Evolutionary conservation across 2,329 filamentous ascomycete genomes (phyloP).

Genomic region (Apiospora phragmitis): DNA sequence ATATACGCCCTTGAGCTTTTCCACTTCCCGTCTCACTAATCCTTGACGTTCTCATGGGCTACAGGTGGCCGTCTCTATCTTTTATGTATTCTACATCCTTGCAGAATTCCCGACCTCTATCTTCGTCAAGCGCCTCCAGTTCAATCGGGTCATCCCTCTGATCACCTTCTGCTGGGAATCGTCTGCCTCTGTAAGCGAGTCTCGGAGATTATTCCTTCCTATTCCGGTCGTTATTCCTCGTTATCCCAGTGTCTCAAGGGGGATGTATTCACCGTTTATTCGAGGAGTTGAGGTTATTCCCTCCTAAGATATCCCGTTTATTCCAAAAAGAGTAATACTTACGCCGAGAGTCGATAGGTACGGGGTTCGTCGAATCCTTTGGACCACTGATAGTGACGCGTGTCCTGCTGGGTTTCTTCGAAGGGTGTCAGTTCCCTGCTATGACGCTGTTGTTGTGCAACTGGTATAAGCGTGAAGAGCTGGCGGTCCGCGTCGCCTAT

Average conservation of each 20-base stretch:
- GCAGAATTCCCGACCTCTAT: conserved; percentile 27
- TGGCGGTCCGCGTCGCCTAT: conserved; percentile 40
- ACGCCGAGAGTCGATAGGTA: no score
- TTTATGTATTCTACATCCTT: conserved; percentile 25
- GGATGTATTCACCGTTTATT: no score
- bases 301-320: no score
- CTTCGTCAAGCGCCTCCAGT: conserved; percentile 45
- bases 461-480: conserved; percentile 54
- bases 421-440: conserved; percentile 34
- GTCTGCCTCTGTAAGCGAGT: conserved; percentile 49
- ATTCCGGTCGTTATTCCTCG: no score
- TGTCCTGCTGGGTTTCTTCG: conserved; percentile 50
- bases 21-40: neutral
- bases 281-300: no score
- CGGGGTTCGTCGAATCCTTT: conserved; percentile 43
- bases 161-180: conserved; percentile 50
- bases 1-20: neutral
- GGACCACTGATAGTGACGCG: conserved; percentile 44
- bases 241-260: no score
- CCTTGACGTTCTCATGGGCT: neutral
- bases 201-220: no score
- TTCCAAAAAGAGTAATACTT: no score
- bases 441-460: conserved; percentile 47
- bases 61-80: conserved; percentile 16
- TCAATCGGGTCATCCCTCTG: conserved; percentile 50